Evolutionary conservation across 2,329 filamentous ascomycete species (phyloP).

Genomic region (Hypoxylon sp.): DNA sequence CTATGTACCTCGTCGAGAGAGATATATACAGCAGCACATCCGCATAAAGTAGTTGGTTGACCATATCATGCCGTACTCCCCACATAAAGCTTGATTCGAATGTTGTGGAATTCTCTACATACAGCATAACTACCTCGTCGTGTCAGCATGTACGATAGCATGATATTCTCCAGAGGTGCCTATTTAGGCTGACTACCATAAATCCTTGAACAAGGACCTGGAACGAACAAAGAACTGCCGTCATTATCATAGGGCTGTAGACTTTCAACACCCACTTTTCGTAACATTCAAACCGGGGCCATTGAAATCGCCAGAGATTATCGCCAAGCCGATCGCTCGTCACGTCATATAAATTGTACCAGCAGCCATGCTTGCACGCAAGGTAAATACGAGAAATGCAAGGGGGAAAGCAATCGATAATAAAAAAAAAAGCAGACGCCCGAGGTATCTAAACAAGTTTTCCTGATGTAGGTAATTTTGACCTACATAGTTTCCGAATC

Average conservation of each 20-base stretch:
- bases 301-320: conserved; percentile 1
- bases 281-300: not conserved
- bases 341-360: not conserved
- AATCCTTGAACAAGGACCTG: not conserved
- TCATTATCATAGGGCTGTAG: not conserved
- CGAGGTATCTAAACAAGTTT: conserved; percentile 23
- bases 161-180: too few species aligned
- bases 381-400: not conserved
- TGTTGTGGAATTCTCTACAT: too few species aligned
- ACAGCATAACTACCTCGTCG: too few species aligned
- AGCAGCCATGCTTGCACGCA: not conserved
- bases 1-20: not conserved
- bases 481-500: not conserved
- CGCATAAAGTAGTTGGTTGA: not conserved
- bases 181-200: too few species aligned
- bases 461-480: not conserved
- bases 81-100: too few species aligned
- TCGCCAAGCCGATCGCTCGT: conserved; percentile 2
- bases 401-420: conserved; percentile 2
- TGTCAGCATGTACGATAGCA: too few species aligned
- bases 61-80: too few species aligned
- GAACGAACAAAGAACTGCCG: not conserved
- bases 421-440: not conserved
- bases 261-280: not conserved
- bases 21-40: not conserved